Evolutionary conservation across 129 eudicot species (phyloP), one percentile per base, ranked within the genome.

Genomic region (Centaurea solstitialis): DNA sequence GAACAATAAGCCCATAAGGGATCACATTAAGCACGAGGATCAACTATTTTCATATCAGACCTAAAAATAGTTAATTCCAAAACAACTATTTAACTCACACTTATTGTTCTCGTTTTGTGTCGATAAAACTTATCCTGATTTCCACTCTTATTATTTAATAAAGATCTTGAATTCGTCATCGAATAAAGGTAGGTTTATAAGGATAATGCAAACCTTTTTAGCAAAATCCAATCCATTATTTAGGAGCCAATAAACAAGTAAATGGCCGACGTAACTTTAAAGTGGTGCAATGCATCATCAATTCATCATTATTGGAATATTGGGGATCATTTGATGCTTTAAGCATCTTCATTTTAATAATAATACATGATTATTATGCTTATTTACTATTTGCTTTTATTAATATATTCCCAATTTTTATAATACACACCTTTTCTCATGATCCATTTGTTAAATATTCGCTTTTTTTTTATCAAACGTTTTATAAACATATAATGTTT

Each of bases 381-480:
- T 47, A 47, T 22, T 74, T 18, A 64, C 17, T 53, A 74, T 75
- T 73, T 30, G 35, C 37, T 6, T 17, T 30, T 61, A 20, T 20
- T 76, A 30, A 21, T 38, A 17, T 57, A 24, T 18, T 65, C 22
- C n/a, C 11, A 7, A 11, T 9, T 28, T 18, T 6, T 35, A 43
- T 66, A 43, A 24, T 40, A 3, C 38, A 64, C 35, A 6, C 73
- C 78, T 71, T 80, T 80, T 40, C 73, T 8, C 79, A 67, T 67
- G 61, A 81, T 75, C 1, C 0, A 41, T 12, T 40, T 39, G 24
- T 30, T 18, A 15, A 12, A 59, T 2, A 0, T 21, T 30, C 12
- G 4, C 11, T 38, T 41, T 35, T 13, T 13, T 59, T 6, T 9
- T 72, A 61, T 35, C 45, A 50, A 47, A 30, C 40, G 73, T 66